These are phyloP conservation scores for Macaranga tanarius DNA, from an alignment of 441 rosid species.

Conservation along the genomic window DNA sequence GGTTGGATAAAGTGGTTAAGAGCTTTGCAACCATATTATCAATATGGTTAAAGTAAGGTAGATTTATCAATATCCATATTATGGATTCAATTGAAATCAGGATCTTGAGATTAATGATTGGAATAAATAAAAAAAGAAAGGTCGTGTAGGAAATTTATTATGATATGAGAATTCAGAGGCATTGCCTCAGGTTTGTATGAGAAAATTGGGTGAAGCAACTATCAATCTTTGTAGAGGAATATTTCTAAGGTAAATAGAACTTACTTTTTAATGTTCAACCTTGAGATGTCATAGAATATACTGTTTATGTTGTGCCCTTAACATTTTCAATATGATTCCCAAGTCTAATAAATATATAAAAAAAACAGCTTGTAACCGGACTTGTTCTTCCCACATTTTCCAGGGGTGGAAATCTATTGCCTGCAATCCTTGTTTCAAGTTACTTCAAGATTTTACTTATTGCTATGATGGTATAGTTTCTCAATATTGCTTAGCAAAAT, in stretches of 20 bases:
- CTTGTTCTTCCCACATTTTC: slow-evolving; percentile 9
- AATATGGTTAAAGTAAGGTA: too few species aligned
- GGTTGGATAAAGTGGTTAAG: neutral
- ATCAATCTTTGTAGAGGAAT: neutral
- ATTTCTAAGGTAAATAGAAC: neutral
- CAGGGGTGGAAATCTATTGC: slow-evolving; percentile 52
- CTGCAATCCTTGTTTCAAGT: slow-evolving; percentile 69
- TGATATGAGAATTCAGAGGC: neutral
- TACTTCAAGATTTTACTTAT: slow-evolving; percentile 68
- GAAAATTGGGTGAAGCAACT: slow-evolving; percentile 2
- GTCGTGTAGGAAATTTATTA: neutral
- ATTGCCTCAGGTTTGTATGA: neutral
- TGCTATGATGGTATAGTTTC: slow-evolving; percentile 64
- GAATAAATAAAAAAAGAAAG: neutral
- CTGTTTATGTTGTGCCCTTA: neutral
- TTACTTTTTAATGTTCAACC: neutral
- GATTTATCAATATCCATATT: neutral
- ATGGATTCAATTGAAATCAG: neutral
- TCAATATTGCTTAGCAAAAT: slow-evolving; percentile 6
- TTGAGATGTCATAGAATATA: neutral
- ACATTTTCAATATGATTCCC: slow-evolving; percentile 7
- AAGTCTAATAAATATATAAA: neutral
- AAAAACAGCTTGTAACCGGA: neutral
- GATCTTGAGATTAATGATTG: neutral
- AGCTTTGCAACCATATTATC: neutral